Base-by-base conservation (phyloP, 2,329 filamentous ascomycete genomes). In the Cytospora piceicola region DNA sequence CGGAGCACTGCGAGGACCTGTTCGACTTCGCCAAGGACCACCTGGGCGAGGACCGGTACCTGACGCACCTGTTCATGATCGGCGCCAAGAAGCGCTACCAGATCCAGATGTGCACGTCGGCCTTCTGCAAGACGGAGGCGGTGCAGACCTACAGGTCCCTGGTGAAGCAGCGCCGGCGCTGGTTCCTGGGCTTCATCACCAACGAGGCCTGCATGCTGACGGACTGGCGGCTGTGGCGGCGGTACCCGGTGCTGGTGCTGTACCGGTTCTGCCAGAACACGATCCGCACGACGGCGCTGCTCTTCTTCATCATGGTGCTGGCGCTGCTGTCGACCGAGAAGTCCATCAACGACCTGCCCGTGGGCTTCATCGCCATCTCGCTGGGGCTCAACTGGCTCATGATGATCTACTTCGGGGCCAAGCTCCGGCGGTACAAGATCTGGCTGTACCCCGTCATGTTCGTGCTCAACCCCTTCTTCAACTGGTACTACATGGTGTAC, bases 131-230 rank as follows among this genome's bases (percentile, higher is more conserved):
- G 79, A 98, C 95, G 0, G 94, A 98, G 77, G 94, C 95, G 29
- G 94, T 97, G 22, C 93, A 97, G 78, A 93, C 90, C 2, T 94
- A 94, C 77, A 80, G 81, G 65, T 93, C 91, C 71, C 85, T 99
- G 56, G 83, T 97, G 75, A 97, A 98, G 82, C 95, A 99, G 80
- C 89, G 95, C 67, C 90, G 94, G 63, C 87, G 95, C 74, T 99
- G 95, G 95, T 98, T 98, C 76, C 83, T 98, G 53, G 94, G 94
- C 34, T 97, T 97, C 78, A 94, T 98, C 79, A 97, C 94, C 20
- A 99, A 99, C 77, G 94, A 98, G 77, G 94, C 93, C 9, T 97
- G 94, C 80, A 97, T 98, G 95, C 82, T 99, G 79, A 98, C 95
- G 1, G 94, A 98, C 78, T 88, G 91, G 77, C 88, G 95, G 66